These are phyloP conservation scores for Xylaria hypoxylon DNA, from an alignment of 2,329 filamentous ascomycete species.

Conservation along the genomic window DNA sequence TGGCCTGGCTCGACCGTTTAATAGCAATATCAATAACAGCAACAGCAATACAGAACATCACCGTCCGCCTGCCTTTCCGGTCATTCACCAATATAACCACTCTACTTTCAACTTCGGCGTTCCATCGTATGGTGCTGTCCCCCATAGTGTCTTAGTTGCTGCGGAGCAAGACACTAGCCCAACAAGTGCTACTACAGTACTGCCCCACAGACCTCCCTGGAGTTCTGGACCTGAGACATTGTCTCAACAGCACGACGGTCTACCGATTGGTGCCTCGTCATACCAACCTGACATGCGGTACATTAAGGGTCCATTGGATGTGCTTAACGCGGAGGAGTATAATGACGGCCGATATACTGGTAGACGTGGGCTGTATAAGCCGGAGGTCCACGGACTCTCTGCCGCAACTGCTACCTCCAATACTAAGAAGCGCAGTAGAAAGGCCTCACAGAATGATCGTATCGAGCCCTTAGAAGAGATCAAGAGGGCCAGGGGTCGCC, in stretches of 20 bases:
- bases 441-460: conserved; percentile 47
- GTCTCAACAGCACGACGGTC: conserved; percentile 23
- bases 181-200: conserved; percentile 15
- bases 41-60: conserved; percentile 5
- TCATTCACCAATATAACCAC: conserved; percentile 10
- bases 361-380: conserved; percentile 39
- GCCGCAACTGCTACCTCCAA: conserved; percentile 28
- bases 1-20: conserved; percentile 11
- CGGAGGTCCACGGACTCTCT: conserved; percentile 37
- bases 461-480: conserved; percentile 60
- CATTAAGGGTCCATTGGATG: conserved; percentile 55
- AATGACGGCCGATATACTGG: conserved; percentile 51
- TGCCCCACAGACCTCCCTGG: conserved; percentile 27
- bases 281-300: conserved; percentile 44
- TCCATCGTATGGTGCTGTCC: conserved; percentile 26
- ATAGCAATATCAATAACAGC: conserved; percentile 5
- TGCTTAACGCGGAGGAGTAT: conserved; percentile 62
- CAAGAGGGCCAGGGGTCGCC: conserved; percentile 77
- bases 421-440: conserved; percentile 52
- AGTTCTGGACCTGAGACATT: conserved; percentile 15
- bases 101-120: conserved; percentile 30
- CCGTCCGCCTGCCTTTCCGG: conserved; percentile 9
- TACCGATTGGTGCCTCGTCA: conserved; percentile 19
- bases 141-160: conserved; percentile 13
- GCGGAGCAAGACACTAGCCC: conserved; percentile 16